Evolutionary conservation across 768 basidiomycete species (phyloP), one percentile per base, ranked within the genome.

Genomic region (Agaricus blazei): DNA sequence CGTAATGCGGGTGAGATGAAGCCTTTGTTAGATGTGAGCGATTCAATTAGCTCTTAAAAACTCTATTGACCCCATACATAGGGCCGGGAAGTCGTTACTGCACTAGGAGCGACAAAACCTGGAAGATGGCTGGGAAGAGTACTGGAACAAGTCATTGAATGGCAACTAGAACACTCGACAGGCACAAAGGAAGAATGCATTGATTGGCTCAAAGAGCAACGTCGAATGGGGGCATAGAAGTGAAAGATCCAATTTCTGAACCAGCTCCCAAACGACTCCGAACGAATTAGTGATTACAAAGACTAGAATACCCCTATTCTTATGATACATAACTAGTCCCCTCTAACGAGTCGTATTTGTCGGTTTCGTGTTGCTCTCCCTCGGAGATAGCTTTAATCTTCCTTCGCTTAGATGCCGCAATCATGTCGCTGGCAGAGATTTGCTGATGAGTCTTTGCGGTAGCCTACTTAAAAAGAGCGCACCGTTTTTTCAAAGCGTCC

Each of bases 111-210:
- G 15, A 65, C 69, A 2, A 82, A 76, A 58, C 78, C 85, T 1
- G 93, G 93, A 1, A 78, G 83, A 1, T 86, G 92, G 83, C 83
- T 85, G 4, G 80, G 81, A 31, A 70, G 77, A 28, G 77, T 85
- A 5, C 73, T 92, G 19, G 71, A 76, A n/a, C 78, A 76, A 46
- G 77, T 98, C 26, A 64, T 92, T 19, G 81, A 85, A 57, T 98
- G 94, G 95, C 93, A 94, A 62, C 76, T 98, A 6, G 85, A 82
- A 36, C 72, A 93, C 65, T 91, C 94, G 0, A 63, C 75, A 2
- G 79, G 76, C 1, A 79, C 81, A 3, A 81, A 83, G 63, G 85
- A 83, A 4, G 80, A 84, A 3, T 94, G 93, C 64, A 65, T 74
- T 28, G 66, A 66, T 11, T 97, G 92, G 92, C 70, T 98, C 42